phyloP scores from a whole-genome alignment of 768 basidiomycete species.

The Lentinula sp. region DNA sequence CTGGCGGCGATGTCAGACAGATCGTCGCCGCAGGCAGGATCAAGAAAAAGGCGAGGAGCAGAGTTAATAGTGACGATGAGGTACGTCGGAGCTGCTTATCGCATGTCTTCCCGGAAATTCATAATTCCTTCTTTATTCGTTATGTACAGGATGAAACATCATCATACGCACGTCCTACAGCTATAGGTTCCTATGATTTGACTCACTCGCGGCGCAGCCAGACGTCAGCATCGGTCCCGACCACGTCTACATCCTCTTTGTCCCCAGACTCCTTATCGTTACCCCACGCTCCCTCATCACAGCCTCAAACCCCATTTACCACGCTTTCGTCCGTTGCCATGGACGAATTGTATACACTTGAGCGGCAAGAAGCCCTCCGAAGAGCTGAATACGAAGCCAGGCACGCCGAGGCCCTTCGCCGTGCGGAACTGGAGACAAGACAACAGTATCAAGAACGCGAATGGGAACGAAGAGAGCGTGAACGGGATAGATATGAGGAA shows the following conservation, averaged over 20 bases:
- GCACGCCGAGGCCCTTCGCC: slow-evolving; percentile 57
- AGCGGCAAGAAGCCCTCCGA: slow-evolving; percentile 76
- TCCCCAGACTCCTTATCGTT: slow-evolving; percentile 13
- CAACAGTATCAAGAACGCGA: neutral
- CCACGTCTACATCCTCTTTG: slow-evolving; percentile 11
- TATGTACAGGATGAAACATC: slow-evolving; percentile 29
- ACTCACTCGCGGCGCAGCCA: slow-evolving; percentile 30
- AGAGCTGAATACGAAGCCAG: slow-evolving; percentile 83
- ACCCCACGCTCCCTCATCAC: neutral
- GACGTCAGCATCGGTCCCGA: slow-evolving; percentile 15
- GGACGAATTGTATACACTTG: slow-evolving; percentile 85
- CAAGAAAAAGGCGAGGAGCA: slow-evolving; percentile 76
- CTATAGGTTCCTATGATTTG: slow-evolving; percentile 38
- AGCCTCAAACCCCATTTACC: slow-evolving; percentile 38
- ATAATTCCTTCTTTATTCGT: neutral
- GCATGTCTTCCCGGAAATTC: slow-evolving; percentile 5
- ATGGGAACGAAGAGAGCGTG: neutral
- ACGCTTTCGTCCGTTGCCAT: slow-evolving; percentile 73
- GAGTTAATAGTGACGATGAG: slow-evolving; percentile 81
- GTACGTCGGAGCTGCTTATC: slow-evolving; percentile 34
- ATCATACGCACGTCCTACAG: slow-evolving; percentile 54
- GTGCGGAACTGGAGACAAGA: slow-evolving; percentile 66
- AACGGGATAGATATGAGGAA: neutral
- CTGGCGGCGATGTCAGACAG: neutral
- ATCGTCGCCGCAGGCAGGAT: slow-evolving; percentile 20